Conservation (phyloP, 1,284 basidiomycete species). For the Ustilago bromivora region DNA sequence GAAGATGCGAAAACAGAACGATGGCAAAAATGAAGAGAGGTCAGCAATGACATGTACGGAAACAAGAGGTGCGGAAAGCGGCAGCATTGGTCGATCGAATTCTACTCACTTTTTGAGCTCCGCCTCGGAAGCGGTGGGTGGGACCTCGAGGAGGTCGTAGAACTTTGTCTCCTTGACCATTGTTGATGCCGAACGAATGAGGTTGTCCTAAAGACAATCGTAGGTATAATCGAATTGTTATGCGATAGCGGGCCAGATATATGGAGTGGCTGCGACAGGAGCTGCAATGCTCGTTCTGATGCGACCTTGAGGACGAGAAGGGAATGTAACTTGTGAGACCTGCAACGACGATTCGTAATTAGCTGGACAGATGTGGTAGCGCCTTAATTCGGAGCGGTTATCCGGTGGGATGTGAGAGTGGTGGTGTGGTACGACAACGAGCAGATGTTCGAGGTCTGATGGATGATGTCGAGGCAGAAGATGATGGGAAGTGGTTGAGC, state of each 20-base stretch:
- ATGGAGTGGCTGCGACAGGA: conserved; percentile 1
- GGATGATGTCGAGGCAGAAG: conserved; percentile 6
- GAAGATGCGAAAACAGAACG: neutral
- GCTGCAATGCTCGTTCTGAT: neutral
- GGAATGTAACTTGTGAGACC: conserved; percentile 1
- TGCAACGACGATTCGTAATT: conserved; percentile 1
- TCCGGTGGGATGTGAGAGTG: neutral
- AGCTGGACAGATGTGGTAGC: neutral
- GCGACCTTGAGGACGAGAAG: neutral
- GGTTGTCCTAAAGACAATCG: neutral
- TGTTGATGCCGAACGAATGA: conserved; percentile 15
- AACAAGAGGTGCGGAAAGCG: neutral
- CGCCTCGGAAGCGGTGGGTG: conserved; percentile 54
- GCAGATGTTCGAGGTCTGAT: neutral
- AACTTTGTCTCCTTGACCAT: conserved; percentile 64
- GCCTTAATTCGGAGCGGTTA: conserved; percentile 11
- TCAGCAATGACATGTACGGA: neutral
- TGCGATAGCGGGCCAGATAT: neutral
- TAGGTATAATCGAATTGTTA: neutral
- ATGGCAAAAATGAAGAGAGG: neutral
- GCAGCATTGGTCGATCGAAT: neutral
- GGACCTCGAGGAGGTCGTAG: conserved; percentile 68
- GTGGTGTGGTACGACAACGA: conserved; percentile 5
- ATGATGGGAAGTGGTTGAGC: neutral
- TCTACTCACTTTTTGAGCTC: conserved; percentile 68